These are phyloP conservation scores for Aspergillus sp. DNA, from an alignment of 2,329 filamentous ascomycete genomes.

Conservation along the genomic window DNA sequence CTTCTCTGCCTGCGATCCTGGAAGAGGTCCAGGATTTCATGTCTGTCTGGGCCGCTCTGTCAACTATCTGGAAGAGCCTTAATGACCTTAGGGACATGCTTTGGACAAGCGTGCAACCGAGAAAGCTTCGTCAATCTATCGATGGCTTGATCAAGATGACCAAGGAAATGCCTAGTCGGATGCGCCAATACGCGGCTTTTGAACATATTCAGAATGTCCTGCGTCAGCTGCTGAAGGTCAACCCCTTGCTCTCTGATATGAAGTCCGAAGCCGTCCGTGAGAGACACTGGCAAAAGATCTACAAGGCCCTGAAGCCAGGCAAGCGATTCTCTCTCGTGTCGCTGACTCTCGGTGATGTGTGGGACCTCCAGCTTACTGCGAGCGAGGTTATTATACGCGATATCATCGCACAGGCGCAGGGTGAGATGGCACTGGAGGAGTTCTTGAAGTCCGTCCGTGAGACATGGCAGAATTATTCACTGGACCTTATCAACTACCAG, in stretches of 20 bases:
- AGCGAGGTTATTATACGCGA: conserved; percentile 87
- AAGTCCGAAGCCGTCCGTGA: conserved; percentile 97
- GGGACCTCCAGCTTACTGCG: conserved; percentile 88
- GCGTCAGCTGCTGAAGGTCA: conserved; percentile 86
- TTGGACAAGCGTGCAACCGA: conserved; percentile 93
- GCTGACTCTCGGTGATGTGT: conserved; percentile 97
- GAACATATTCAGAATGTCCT: conserved; percentile 95
- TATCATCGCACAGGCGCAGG: conserved; percentile 93
- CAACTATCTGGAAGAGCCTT: conserved; percentile 93
- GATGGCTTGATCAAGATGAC: conserved; percentile 96
- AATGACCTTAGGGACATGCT: conserved; percentile 89
- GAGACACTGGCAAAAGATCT: conserved; percentile 96
- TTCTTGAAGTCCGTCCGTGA: conserved; percentile 96
- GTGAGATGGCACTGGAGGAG: conserved; percentile 97
- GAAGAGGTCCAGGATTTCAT: conserved; percentile 99
- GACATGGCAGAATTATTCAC: conserved; percentile 91
- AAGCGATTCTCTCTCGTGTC: conserved; percentile 93
- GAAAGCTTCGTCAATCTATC: conserved; percentile 86
- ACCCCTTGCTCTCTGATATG: conserved; percentile 81
- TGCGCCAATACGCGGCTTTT: conserved; percentile 99
- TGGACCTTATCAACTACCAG: conserved; percentile 96
- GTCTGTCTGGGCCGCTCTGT: conserved; percentile 94
- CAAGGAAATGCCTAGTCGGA: conserved; percentile 97
- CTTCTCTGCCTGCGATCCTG: conserved; percentile 78
- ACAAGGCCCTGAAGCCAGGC: conserved; percentile 88